Base-by-base conservation (phyloP, 2,329 filamentous ascomycete species). In the Emergomyces orientalis region DNA sequence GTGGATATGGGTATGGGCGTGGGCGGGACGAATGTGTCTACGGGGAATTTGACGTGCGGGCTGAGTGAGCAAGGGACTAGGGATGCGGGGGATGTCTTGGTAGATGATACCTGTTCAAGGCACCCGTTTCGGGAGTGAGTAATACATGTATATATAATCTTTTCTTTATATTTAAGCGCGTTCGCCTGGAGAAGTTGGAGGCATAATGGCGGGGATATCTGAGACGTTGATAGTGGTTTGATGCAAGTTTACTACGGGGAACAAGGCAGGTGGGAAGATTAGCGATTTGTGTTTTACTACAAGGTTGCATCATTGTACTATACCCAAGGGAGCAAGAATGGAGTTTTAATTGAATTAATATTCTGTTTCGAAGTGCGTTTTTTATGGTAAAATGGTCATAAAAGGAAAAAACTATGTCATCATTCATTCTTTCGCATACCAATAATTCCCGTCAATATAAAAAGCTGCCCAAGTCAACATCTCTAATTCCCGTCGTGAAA, bases 401-500 rank as follows among this genome's bases (percentile, higher is more conserved):
- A 37, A n/a, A n/a, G n/a, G 19, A 47, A 9, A 9, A n/a, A 47
- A n/a, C 5, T 32, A 3, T 9, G 43, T 47, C 43, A n/a, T 32
- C 27, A n/a, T 54, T 13, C 49, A 32, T 54, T 8, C 27, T 45
- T 27, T 54, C 2, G 27, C 14, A 54, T 32, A 54, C 27, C 27
- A 32, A 14, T 32, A 19, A 32, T 54, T n/a, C 49, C 49, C 22
- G n/a, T 49, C n/a, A 49, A 25, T 13, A 25, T 45, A 11, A 49
- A 13, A 49, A 25, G n/a, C 45, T 13, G n/a, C 45, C n/a, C 8
- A 49, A 49, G 45, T 7, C 37, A 25, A 14, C 56, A 9, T 59
- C 43, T 59, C 22, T 59, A 47, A 30, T 27, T 58, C n/a, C 34
- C 13, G 13, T 59, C 56, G 45, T 59, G 56, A 59, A 59, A 59